phyloP scores from a whole-genome alignment of 108 stramenopile genomes.

The Nitzschia putrida region DNA sequence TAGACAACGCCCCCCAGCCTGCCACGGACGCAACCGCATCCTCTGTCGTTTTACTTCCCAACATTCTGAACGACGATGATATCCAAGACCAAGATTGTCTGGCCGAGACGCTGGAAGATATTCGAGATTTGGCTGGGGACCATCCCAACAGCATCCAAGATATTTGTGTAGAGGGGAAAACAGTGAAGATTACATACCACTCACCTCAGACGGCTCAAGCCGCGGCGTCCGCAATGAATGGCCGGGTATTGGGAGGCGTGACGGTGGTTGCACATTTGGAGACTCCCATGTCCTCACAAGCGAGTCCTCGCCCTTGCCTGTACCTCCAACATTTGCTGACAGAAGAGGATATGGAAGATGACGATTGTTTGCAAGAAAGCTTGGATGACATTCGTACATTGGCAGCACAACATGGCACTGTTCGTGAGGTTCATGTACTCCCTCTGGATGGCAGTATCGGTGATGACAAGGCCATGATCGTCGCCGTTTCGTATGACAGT shows the following conservation, averaged over 20 bases:
- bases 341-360: constrained; percentile 73
- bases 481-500: not conserved
- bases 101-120: constrained; percentile 67
- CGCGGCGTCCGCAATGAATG: constrained; percentile 51
- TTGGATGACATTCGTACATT: constrained; percentile 56
- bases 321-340: constrained; percentile 21
- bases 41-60: constrained; percentile 41
- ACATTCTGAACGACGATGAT: constrained; percentile 80
- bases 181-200: constrained; percentile 30
- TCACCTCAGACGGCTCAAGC: constrained; percentile 22
- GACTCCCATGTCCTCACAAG: too few relatives aligned
- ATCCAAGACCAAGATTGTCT: constrained; percentile 78
- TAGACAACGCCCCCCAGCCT: too few relatives aligned
- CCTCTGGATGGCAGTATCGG: constrained; percentile 10
- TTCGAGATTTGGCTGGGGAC: constrained; percentile 48
- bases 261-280: constrained; percentile 2
- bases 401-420: constrained; percentile 49
- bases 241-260: constrained; percentile 54
- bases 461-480: constrained; percentile 31
- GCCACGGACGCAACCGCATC: not conserved
- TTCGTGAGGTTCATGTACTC: not conserved
- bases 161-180: constrained; percentile 10
- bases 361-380: constrained; percentile 77
- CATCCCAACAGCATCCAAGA: constrained; percentile 24
- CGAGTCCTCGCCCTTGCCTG: too few relatives aligned